Evolutionary conservation across 768 basidiomycete species (phyloP), one percentile per base, ranked within the genome.

Genomic region (Infundibulicybe gibba): DNA sequence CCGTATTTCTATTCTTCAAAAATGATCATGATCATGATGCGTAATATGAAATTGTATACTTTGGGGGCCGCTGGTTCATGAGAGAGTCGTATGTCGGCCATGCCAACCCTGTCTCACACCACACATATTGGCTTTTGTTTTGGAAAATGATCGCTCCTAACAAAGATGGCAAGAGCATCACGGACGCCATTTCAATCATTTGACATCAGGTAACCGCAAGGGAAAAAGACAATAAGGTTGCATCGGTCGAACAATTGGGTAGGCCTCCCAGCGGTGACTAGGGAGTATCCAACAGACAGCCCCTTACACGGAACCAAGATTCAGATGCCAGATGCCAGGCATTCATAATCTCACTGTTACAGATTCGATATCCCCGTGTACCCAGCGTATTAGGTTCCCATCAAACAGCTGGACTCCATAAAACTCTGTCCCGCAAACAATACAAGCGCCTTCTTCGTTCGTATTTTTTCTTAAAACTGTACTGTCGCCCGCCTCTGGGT

Each of bases 151-250:
- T 25, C 25, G 25, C 25, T 25, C n/a, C n/a, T n/a, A n/a, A n/a
- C n/a, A n/a, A n/a, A n/a, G n/a, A n/a, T n/a, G n/a, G n/a, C n/a
- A n/a, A n/a, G n/a, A n/a, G n/a, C n/a, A n/a, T n/a, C n/a, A n/a
- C n/a, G 25, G 25, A 25, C 8, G 25, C 25, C 25, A 25, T 25
- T 25, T 8, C 8, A 25, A 25, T 25, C 25, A 25, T 8, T 25
- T 25, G 25, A 25, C 25, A 25, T 25, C 52, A 46, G 44, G 47
- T 38, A 37, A 47, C 46, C 52, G 51, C 52, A 52, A 52, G 61
- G 54, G 50, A 42, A 8, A 59, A 69, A 71, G 66, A 74, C 72
- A 74, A 73, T 72, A 72, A 70, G 62, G 60, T 54, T 32, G 50
- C 25, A 25, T 49, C 42, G 50, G 49, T 37, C 55, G 59, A 67